Base-by-base conservation (phyloP, 768 basidiomycete species). In the Mycena filopes region DNA sequence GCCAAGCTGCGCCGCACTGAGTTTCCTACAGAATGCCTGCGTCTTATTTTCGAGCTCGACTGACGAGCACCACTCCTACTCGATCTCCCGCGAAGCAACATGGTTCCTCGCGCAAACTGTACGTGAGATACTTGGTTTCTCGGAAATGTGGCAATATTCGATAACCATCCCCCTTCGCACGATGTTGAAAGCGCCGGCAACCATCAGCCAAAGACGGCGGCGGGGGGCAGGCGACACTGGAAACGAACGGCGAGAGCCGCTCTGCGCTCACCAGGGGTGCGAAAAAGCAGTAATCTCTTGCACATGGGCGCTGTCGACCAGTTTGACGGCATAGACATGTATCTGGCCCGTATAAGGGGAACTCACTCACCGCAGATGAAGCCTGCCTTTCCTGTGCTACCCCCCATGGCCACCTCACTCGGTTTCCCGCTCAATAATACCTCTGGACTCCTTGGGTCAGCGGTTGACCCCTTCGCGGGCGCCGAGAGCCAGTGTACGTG, bases 251-350 rank as follows among this genome's bases (percentile, higher is more conserved):
- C 60, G 7, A 36, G 23, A 12, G 60, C 60, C 60, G 58, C 51
- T 47, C 26, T 47, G 31, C 36, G 4, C 42, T 2, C 31, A 40
- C 36, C 28, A 2, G 7, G 45, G 33, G 38, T 16, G 26, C 38
- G 58, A 38, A 11, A 16, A 10, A 49, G 43, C 41, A 50, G 29
- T 50, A 25, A 47, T 33, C 48, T n/a, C 40, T 21, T 42, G 20
- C 58, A 60, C 58, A 60, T 51, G 58, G 8, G 41, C 16, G 29
- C 23, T 48, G 46, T 48, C 25, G 56, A 21, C 25, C n/a, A 13
- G 13, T 29, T 11, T 31, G 48, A 60, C 58, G 40, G 58, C 41
- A 60, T 60, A n/a, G n/a, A n/a, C n/a, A n/a, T n/a, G n/a, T n/a
- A n/a, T 48, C 31, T 51, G 31, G 3, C 21, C 15, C 16, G 29